These are phyloP conservation scores for Fusarium hainanense DNA, from an alignment of 2,329 filamentous ascomycete genomes.

Conservation along the genomic window DNA sequence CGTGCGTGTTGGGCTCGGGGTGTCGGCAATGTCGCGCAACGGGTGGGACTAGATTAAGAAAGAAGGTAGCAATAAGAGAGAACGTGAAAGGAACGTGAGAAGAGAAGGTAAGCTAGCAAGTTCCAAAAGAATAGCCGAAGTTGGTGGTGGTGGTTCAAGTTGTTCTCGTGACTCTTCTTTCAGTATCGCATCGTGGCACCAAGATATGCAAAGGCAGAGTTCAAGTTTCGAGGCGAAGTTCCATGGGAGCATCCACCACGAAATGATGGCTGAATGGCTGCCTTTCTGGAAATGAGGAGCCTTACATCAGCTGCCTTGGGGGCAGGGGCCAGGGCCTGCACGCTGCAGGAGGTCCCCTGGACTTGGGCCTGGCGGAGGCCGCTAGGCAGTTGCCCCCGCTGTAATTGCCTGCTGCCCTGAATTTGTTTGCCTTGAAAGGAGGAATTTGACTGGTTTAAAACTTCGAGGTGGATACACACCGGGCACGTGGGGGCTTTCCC, in stretches of 20 bases:
- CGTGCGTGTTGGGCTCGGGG: constrained; percentile 43
- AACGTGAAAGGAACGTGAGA: constrained; percentile 27
- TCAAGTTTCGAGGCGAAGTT: constrained; percentile 34
- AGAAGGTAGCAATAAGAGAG: constrained; percentile 27
- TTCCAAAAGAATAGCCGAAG: constrained; percentile 16
- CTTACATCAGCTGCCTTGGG: constrained; percentile 38
- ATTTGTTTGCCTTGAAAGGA: constrained; percentile 14
- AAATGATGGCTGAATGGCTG: constrained; percentile 31
- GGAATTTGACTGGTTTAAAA: constrained; percentile 20
- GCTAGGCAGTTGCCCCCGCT: constrained; percentile 14
- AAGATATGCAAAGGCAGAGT: constrained; percentile 40
- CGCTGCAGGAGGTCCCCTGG: constrained; percentile 30
- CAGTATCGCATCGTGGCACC: constrained; percentile 43
- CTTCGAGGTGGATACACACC: constrained; percentile 27
- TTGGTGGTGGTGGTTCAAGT: neutral
- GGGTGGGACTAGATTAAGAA: constrained; percentile 38
- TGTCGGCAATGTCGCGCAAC: constrained; percentile 45
- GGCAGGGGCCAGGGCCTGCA: constrained; percentile 5
- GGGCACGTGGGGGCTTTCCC: constrained; percentile 39
- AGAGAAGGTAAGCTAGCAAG: constrained; percentile 4
- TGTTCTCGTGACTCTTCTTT: constrained; percentile 31
- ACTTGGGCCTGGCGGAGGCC: constrained; percentile 20
- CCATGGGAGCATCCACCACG: constrained; percentile 23
- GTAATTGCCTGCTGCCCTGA: constrained; percentile 20
- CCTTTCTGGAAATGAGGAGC: constrained; percentile 28